Percentiles rank a stretch among this genome's conserved stretches.
phyloP scores from a whole-genome alignment of 2,329 filamentous ascomycete species.

The Aspergillus neoniger region DNA sequence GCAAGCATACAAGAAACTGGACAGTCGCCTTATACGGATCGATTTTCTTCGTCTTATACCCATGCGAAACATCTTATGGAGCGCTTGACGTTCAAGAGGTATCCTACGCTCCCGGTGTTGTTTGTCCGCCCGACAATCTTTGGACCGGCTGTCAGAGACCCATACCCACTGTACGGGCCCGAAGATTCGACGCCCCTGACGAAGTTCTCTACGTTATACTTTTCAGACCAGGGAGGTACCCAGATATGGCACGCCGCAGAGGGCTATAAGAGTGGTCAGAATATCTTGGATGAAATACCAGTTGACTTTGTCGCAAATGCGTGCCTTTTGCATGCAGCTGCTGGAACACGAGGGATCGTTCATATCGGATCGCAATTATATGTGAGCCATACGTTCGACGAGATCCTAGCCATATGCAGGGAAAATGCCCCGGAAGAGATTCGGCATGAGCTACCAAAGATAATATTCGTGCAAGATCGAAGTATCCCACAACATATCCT shows the following conservation, averaged over 20 bases:
- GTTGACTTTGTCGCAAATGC: conserved; percentile 38
- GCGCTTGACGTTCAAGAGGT: conserved; percentile 29
- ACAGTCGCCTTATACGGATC: conserved; percentile 19
- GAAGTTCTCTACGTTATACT: conserved; percentile 31
- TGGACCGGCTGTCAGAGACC: conserved; percentile 31
- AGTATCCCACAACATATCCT: conserved; percentile 31
- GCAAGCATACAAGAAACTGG: conserved; percentile 24
- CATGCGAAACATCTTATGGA: conserved; percentile 37
- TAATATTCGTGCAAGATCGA: conserved; percentile 33
- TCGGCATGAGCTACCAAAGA: conserved; percentile 25
- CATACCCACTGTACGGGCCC: conserved; percentile 34
- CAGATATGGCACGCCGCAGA: conserved; percentile 35
- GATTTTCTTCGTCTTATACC: conserved; percentile 34
- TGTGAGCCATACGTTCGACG: conserved; percentile 31
- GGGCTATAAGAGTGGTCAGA: conserved; percentile 31
- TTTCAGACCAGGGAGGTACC: conserved; percentile 27
- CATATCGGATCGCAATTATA: conserved; percentile 35
- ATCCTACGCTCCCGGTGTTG: conserved; percentile 31
- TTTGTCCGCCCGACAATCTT: conserved; percentile 36
- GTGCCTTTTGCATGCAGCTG: conserved; percentile 33
- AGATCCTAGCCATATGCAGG: conserved; percentile 24
- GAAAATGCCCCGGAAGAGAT: conserved; percentile 24
- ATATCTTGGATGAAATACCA: conserved; percentile 36
- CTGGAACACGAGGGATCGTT: conserved; percentile 32
- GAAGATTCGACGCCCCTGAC: conserved; percentile 34